Conservation (phyloP, 1,284 basidiomycete genomes). For the Sanghuangporus weigelae region DNA sequence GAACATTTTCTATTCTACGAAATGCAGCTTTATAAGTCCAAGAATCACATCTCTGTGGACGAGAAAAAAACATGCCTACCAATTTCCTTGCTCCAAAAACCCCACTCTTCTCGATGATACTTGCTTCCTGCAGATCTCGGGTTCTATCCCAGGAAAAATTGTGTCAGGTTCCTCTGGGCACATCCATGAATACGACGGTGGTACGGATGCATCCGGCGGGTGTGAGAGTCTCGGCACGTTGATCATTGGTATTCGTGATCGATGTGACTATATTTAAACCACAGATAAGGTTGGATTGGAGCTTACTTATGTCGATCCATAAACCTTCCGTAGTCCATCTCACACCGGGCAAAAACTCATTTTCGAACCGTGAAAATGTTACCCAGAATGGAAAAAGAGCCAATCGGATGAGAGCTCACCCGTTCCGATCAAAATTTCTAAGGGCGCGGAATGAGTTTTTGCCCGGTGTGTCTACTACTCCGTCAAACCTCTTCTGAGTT, state of each 20-base stretch:
- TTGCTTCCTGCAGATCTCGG: slow-evolving; percentile 72
- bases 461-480: slow-evolving; percentile 55
- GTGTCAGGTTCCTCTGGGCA: slow-evolving; percentile 61
- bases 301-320: slow-evolving; percentile 62
- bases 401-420: too few species aligned
- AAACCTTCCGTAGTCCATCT: slow-evolving; percentile 67
- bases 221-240: slow-evolving; percentile 64
- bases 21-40: background rate
- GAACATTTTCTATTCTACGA: slow-evolving; percentile 50
- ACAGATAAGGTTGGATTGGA: too few species aligned
- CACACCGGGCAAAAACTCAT: too few species aligned
- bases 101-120: slow-evolving; percentile 59
- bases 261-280: background rate
- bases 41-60: background rate
- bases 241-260: slow-evolving; percentile 48
- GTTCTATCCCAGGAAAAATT: slow-evolving; percentile 69
- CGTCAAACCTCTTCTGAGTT: slow-evolving; percentile 50
- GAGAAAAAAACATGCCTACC: slow-evolving; percentile 35
- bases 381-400: too few species aligned
- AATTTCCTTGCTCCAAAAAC: slow-evolving; percentile 67
- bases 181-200: slow-evolving; percentile 59
- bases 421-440: too few species aligned
- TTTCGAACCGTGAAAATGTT: too few species aligned
- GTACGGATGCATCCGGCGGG: slow-evolving; percentile 50
- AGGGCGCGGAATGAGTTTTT: too few species aligned